Conservation (phyloP, 352 stramenopile species). For the Peronospora belbahrii region DNA sequence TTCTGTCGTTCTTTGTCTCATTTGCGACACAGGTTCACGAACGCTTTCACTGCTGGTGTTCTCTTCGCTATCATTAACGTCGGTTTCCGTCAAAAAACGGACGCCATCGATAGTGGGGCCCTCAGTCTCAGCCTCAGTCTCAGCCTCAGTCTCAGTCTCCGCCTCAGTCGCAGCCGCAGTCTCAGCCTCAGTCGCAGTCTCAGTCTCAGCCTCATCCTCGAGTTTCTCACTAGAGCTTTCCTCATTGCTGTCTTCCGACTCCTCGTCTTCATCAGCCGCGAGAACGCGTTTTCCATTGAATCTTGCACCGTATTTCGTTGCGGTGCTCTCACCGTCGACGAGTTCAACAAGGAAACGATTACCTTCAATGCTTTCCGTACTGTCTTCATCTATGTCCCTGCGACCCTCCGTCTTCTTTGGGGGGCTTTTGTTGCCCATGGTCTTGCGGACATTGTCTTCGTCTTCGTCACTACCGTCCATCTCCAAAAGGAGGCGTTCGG, state of each 20-base stretch:
- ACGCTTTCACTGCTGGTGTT: no score
- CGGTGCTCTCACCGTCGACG: slow-evolving; percentile 3
- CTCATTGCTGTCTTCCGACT: not conserved
- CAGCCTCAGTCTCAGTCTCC: no score
- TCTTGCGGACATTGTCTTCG: not conserved
- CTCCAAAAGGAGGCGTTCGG: slow-evolving; percentile 2
- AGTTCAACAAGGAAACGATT: slow-evolving; percentile 10
- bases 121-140: no score
- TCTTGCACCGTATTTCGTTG: slow-evolving; percentile 3
- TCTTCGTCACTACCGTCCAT: not conserved
- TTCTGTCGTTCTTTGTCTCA: no score
- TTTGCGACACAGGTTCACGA: no score
- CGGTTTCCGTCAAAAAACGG: no score
- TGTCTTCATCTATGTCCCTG: not conserved
- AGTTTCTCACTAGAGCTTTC: no score
- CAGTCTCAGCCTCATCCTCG: no score
- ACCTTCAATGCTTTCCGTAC: not conserved
- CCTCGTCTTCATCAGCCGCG: not conserved
- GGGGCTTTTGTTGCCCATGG: not conserved
- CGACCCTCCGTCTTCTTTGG: not conserved
- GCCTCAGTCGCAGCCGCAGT: no score
- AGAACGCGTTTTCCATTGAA: slow-evolving; percentile 2
- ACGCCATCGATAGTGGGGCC: no score
- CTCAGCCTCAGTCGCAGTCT: no score
- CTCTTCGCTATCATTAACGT: no score